Base-by-base conservation (phyloP, 2,329 filamentous ascomycete species). In the Neurospora sp. region DNA sequence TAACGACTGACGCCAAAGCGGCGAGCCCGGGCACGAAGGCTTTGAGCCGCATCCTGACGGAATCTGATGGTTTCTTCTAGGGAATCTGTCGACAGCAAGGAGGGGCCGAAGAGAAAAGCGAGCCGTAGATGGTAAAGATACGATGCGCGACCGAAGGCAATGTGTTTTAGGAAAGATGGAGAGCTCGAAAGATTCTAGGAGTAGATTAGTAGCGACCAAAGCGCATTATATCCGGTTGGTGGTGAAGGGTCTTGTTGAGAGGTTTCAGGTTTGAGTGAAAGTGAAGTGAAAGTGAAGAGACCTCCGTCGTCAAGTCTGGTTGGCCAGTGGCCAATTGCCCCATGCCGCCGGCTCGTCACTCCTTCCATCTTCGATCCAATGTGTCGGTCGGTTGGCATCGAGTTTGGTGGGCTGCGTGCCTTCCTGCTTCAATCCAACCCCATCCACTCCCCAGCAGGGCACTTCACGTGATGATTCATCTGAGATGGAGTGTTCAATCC, bases 1-100 rank as follows among this genome's bases (percentile, higher is more conserved):
- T 73, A 62, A 72, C 75, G 67, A 68, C 58, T 4, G 73, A 70
- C 4, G 71, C 72, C 68, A 36, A 62, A 62, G 52, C 68, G 52
- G 70, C 68, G 62, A 74, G 67, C 2, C 23, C 23, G 23, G 23
- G 23, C 28, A 74, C 23, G 9, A 73, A 10, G 4, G 39, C 15
- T 13, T 62, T 62, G 23, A 62, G 52, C 7, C 52, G 52, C 52
- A 62, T 62, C 52, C 67, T 36, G 28, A 36, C 23, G 7, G 28
- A 1, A 17, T n/a, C 28, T 15, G 52, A 33, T 36, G 28, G 23
- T 62, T 28, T 28, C 28, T 28, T 28, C 3, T 3, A 28, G 3
- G 28, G 3, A 28, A 28, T 28, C 28, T 28, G 3, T 62, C 23
- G 52, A 62, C 15, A n/a, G 52, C 52, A 17, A 33, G 4, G 23